Base-by-base conservation (phyloP, 2,329 filamentous ascomycete species). In the Orbilia brochopaga region DNA sequence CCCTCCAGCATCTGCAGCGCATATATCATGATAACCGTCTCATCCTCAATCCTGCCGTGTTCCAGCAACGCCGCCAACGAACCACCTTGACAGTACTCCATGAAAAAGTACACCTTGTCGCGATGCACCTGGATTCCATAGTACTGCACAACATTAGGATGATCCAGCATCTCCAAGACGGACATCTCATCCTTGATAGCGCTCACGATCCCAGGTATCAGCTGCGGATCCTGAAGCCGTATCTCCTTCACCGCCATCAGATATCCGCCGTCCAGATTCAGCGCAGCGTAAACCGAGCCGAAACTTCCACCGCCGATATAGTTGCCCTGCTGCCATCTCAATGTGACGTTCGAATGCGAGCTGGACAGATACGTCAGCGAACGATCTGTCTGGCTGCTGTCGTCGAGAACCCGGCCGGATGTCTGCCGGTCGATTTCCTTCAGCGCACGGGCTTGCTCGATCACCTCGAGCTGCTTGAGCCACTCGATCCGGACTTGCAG, bases 41-140 rank as follows among this genome's bases (percentile, higher is more conserved):
- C 94, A 78, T 97, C 95, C 81, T 97, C 94, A 74, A 99, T 97
- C 44, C 94, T 90, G 11, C 94, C 94, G 78, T 99, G 93, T 79
- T 99, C 94, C 46, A 99, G 83, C 58, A 99, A 82, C 56, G 86
- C 90, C 46, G 94, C 92, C 54, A 99, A 83, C 15, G 93, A 97
- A 19, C 94, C 94, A 57, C 94, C 93, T 2, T 92, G 95, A 80
- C 94, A 99, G 80, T 96, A 97, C 80, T 99, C 94, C 94, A 99
- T 99, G 79, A 99, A 99, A 75, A 99, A 97, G 80, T 97, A 99
- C n/a, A 99, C 94, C 78, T 96, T 94, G 83, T 99, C 94, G 74
- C 94, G 87, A 80, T 99, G 94, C 1, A 97, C 94, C 80, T 99
- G 94, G 77, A 99, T 97, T 67, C 94, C 94, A 78, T 94, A 94